Evolutionary conservation across 1,284 basidiomycete genomes (phyloP), one percentile per base, ranked within the genome.

Genomic region (Athelia sp.): DNA sequence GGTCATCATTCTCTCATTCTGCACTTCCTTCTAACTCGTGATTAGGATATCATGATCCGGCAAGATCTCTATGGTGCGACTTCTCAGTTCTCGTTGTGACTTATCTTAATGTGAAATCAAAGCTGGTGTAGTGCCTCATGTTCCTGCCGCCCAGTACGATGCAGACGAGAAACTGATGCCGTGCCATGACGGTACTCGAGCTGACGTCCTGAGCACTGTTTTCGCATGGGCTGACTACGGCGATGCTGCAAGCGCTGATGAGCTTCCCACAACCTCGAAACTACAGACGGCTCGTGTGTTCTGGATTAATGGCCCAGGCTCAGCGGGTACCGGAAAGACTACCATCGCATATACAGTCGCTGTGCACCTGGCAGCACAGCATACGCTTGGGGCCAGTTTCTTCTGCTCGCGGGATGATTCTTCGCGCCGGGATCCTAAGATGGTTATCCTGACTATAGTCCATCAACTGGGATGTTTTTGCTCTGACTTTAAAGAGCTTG

Each of bases 311-410:
- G 32, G 32, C n/a, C 32, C 32, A 11, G 32, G 32, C 11, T 34
- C 32, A 34, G 32, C 32, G 11, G 32, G 32, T n/a, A 34, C 32
- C n/a, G 32, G 32, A 34, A 34, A 34, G 32, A 34, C 11, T n/a
- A 34, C 40, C 32, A 34, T 34, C n/a, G 32, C 32, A 34, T 32
- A 40, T 44, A 60, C 61, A 2, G 34, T 62, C 8, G 57, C 58
- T 21, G 45, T 51, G 6, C 24, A 49, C 3, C 50, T 50, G 17
- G 31, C 47, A 14, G 22, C 22, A 13, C 18, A 45, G 13, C 32
- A 49, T 4, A 47, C 45, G 15, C 62, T 66, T 3, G 64, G 60
- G 4, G 65, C 63, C 3, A 63, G 55, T 26, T 65, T 67, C 51
- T 69, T 66, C 52, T 68, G 62, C 43, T 62, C 64, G 3, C 54